Evolutionary conservation across 2,329 filamentous ascomycete species (phyloP).

Genomic region (Fusarium oligoseptatum): DNA sequence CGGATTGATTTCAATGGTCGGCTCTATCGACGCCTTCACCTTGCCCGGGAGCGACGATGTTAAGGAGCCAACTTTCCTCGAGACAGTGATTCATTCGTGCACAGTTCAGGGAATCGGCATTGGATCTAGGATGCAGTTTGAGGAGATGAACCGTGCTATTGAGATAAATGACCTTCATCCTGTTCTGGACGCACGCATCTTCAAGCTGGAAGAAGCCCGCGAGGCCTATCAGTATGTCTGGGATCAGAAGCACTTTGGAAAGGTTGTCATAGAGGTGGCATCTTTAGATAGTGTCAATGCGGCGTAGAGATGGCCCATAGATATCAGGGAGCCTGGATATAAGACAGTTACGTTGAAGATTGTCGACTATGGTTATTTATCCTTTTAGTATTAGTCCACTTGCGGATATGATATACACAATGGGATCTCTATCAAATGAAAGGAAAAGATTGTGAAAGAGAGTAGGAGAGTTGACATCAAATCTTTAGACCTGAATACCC

Average conservation of each 20-base stretch:
- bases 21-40: background rate
- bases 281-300: background rate
- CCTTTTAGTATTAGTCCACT: background rate
- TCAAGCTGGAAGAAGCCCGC: background rate
- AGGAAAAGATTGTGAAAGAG: too few relatives aligned
- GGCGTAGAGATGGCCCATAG: background rate
- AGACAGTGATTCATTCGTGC: background rate
- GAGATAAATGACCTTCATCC: background rate
- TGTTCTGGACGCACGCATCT: background rate
- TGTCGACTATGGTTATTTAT: background rate
- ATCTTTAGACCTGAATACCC: background rate
- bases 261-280: background rate
- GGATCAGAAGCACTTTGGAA: conserved; percentile 2
- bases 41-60: background rate
- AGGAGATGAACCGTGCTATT: background rate
- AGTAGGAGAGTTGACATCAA: too few relatives aligned
- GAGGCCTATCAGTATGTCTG: background rate
- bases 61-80: background rate
- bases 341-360: background rate
- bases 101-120: background rate
- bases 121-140: background rate
- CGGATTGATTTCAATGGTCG: background rate
- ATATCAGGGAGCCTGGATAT: background rate
- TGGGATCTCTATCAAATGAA: too few relatives aligned
- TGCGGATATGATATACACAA: too few relatives aligned